Evolutionary conservation across 1,284 basidiomycete species (phyloP), one percentile per base, ranked within the genome.

Genomic region (Ustilago cynodontis): DNA sequence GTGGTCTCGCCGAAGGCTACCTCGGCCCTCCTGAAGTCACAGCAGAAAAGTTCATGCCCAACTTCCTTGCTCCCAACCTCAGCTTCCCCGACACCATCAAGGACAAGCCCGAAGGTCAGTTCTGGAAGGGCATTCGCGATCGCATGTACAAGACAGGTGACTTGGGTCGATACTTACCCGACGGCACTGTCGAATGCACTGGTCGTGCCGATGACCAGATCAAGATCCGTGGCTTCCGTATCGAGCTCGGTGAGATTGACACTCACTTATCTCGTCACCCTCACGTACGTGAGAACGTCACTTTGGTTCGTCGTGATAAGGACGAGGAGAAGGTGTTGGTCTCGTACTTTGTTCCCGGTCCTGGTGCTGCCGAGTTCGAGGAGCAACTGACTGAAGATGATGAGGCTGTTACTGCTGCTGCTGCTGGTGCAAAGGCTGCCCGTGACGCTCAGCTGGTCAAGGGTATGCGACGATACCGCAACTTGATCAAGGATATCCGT

Each of bases 281-380:
- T 7, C 90, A 94, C 22, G 92, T 99, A 2, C 89, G 96, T 13
- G 97, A 98, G 88, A 99, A 99, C 84, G 95, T 99, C 59, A 99
- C 97, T 1, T 89, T 99, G 54, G 95, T 99, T 28, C 89, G 97
- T 82, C 90, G 97, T 86, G 96, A 99, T 88, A 99, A 99, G 89
- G 94, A 99, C 87, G 97, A 99, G 87, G 97, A 99, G 88, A 99
- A 99, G 89, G 95, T 98, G 35, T 91, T 99, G 14, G 93, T 99
- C 65, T 94, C 93, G 83, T 99, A 99, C 87, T 95, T 99, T 84
- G 97, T 99, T n/a, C 97, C 96, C 18, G 88, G 94, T 45, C 89
- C 91, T 41, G 91, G 91, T 0, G 87, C 87, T 26, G 88, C 91
- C 13, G 88, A 88, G 51, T 87, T 98, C 73, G 90, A 91, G 56